Base-by-base conservation (phyloP, 331 rosid genomes). In the Malus hybrid region DNA sequence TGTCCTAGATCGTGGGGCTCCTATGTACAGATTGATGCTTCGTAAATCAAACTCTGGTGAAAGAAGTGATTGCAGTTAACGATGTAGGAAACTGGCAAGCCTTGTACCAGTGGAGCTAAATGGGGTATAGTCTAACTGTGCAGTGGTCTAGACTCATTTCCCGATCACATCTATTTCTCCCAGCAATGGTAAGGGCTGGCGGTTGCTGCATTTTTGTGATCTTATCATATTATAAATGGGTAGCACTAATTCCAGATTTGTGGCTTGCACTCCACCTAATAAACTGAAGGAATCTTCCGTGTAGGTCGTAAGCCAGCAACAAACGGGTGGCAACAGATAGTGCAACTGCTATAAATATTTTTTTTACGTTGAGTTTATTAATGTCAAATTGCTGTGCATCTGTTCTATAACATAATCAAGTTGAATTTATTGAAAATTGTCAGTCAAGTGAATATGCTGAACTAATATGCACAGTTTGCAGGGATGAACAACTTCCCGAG, bases 21-120 rank as follows among this genome's bases (percentile, higher is more conserved):
- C 93, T 3, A 91, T 94, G 97, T 94, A 86, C 73, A 73, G 97
- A 56, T 77, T 82, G 83, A 84, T 94, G 95, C 90, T 94, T 63
- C 81, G 85, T 44, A 90, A 94, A 81, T 83, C 86, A 77, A 44
- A 78, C 10, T 59, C 55, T 48, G 19, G 12, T 16, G 72, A 64
- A 65, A 44, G 77, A 80, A 79, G 78, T 71, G 83, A 44, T 64
- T 70, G 33, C 68, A 52, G 80, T 9, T 22, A 10, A 11, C 60
- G 13, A 48, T 46, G 24, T 10, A 59, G 11, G 70, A 73, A 67
- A 42, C 11, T 57, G 59, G 32, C 60, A 33, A 59, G 19, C 57
- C 46, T 15, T 65, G 9, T 62, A 36, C 59, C 29, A 13, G 19
- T 22, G 22, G 65, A 81, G 55, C 67, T 16, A 50, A 46, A 48